Base-by-base conservation (phyloP, 2,329 filamentous ascomycete species). In the Diplodia corticola region DNA sequence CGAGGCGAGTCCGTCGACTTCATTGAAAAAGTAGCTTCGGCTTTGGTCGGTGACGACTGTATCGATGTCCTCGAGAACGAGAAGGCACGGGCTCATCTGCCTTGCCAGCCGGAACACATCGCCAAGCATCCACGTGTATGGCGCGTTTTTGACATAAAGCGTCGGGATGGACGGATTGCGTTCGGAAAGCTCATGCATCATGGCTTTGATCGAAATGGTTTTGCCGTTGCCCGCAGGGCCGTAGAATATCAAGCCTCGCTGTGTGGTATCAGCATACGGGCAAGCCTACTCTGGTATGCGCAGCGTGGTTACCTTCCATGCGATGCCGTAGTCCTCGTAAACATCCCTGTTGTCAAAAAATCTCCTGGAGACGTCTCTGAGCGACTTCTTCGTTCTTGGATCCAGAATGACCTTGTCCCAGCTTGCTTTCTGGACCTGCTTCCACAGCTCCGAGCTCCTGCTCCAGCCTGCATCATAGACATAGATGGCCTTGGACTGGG, bases 1-100 rank as follows among this genome's bases (percentile, higher is more conserved):
- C 69, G 82, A 84, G 70, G 86, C 85, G 12, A 91, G 83, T 0
- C 89, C 89, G 68, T 91, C 89, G 3, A 91, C 85, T 75, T 91
- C 88, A 73, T 91, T 91, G 57, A 91, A 80, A 76, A 91, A 91
- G 79, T 90, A 91, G 64, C 84, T 87, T 33, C 89, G 82, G 15
- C 89, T 85, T 2, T 73, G 69, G 64, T 88, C 84, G 7, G 81
- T 82, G 54, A 91, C 84, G 37, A 91, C 83, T 10, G 85, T 87
- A 73, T 91, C 89, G 5, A 91, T 82, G 69, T 91, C 89, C 74
- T 91, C 89, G 67, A 91, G 89, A 46, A 91, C 86, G 4, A 91
- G 83, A 68, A 90, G 85, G 77, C 88, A 91, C 0, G 89, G 89
- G 0, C 89, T 86, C 68, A 84, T 83, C 68, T 85, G 80, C 22